Percentiles rank a stretch among this genome's conserved stretches.
These are phyloP conservation scores for Naematelia aurantialba DNA, from an alignment of 768 basidiomycete species.

Conservation along the genomic window DNA sequence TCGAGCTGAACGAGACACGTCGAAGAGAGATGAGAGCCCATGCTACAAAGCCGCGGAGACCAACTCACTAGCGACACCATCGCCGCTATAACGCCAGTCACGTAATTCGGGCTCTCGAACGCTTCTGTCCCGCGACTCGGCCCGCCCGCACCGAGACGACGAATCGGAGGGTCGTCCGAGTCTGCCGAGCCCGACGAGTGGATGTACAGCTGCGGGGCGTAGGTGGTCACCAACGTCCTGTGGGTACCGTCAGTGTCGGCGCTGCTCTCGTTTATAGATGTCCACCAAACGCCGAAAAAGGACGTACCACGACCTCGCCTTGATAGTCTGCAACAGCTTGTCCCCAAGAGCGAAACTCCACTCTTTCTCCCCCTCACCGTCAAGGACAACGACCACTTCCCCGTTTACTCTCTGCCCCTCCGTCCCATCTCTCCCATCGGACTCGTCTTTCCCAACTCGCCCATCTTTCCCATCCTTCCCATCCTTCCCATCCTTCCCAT, in stretches of 20 bases:
- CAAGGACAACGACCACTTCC: conserved; percentile 7
- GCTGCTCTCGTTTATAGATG: too few species aligned
- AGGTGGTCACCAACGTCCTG: conserved; percentile 27
- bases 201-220: conserved; percentile 37
- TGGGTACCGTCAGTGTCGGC: background rate
- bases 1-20: too few species aligned
- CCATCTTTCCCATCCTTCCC: background rate
- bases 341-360: background rate
- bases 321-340: background rate
- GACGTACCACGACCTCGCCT: conserved; percentile 12
- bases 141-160: background rate
- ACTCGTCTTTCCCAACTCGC: conserved; percentile 6
- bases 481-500: conserved; percentile 5
- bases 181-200: conserved; percentile 4
- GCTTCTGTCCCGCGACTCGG: background rate
- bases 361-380: conserved; percentile 8
- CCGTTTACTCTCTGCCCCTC: background rate
- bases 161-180: conserved; percentile 3
- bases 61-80: conserved; percentile 14
- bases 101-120: conserved; percentile 27
- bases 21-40: too few species aligned
- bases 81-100: conserved; percentile 34
- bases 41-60: too few species aligned
- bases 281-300: too few species aligned
- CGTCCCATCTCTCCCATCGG: conserved; percentile 7